Evolutionary conservation across 179 eudicot species (phyloP).

Genomic region (Beta corolliflora): DNA sequence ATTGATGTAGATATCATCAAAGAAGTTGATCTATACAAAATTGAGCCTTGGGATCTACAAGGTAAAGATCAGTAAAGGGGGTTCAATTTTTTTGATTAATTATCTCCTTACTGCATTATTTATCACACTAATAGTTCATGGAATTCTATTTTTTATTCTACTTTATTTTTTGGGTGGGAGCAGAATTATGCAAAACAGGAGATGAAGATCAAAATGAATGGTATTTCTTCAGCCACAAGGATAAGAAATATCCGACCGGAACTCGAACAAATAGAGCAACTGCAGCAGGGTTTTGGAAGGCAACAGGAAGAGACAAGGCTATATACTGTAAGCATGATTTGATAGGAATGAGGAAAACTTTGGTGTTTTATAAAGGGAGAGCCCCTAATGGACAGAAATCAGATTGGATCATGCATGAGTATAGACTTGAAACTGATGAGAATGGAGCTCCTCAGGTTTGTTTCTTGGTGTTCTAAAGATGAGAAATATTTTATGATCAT

Average conservation of each 20-base stretch:
- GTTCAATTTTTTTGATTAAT: background rate
- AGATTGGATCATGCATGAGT: slow-evolving; percentile 86
- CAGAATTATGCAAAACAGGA: slow-evolving; percentile 74
- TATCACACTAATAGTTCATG: background rate
- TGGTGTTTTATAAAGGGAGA: slow-evolving; percentile 75
- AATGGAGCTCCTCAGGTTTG: slow-evolving; percentile 77
- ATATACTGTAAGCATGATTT: slow-evolving; percentile 68
- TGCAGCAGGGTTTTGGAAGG: slow-evolving; percentile 82
- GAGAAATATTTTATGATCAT: background rate
- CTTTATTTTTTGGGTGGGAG: background rate
- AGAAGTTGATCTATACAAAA: slow-evolving; percentile 81
- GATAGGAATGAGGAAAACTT: slow-evolving; percentile 82
- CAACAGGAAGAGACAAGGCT: slow-evolving; percentile 83
- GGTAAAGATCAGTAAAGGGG: background rate
- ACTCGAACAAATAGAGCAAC: slow-evolving; percentile 84
- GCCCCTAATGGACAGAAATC: slow-evolving; percentile 88
- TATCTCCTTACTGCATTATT: background rate
- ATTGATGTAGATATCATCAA: slow-evolving; percentile 70
- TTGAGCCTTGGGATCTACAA: slow-evolving; percentile 86
- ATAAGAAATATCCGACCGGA: slow-evolving; percentile 47
- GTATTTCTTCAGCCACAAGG: slow-evolving; percentile 86
- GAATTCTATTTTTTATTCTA: no score
- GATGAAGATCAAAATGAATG: slow-evolving; percentile 73
- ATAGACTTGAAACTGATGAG: slow-evolving; percentile 73
- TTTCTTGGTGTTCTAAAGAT: background rate